Conservation (phyloP, 2,329 filamentous ascomycete genomes). For the Talaromyces piceae region DNA sequence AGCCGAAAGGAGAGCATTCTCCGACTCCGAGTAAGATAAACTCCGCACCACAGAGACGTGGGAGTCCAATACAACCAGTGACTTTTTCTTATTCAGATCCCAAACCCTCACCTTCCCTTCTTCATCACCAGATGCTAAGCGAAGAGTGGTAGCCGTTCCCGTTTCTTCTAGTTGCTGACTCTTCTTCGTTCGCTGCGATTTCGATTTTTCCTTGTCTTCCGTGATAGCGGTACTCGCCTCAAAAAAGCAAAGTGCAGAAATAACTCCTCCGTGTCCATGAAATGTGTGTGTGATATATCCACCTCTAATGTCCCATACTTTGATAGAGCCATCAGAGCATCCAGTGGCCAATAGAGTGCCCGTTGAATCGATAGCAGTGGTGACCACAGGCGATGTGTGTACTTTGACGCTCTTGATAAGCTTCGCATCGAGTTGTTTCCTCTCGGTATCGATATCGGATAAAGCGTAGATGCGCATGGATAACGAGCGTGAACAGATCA, state of each 20-base stretch:
- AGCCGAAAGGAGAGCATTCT: slow-evolving; percentile 71
- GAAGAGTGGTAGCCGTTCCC: slow-evolving; percentile 52
- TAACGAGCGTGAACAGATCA: slow-evolving; percentile 88
- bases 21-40: slow-evolving; percentile 68
- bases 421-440: slow-evolving; percentile 54
- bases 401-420: slow-evolving; percentile 78
- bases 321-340: slow-evolving; percentile 85
- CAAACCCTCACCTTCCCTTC: slow-evolving; percentile 89
- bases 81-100: slow-evolving; percentile 78
- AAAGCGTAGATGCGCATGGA: slow-evolving; percentile 89
- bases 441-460: slow-evolving; percentile 48
- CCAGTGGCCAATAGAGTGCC: slow-evolving; percentile 88
- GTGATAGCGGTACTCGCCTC: slow-evolving; percentile 48
- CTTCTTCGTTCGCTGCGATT: slow-evolving; percentile 37
- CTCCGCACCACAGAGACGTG: slow-evolving; percentile 93
- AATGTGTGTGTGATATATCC: slow-evolving; percentile 95
- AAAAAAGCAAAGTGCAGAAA: slow-evolving; percentile 90
- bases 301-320: slow-evolving; percentile 89
- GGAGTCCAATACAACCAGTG: slow-evolving; percentile 71
- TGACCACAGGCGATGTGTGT: slow-evolving; percentile 81
- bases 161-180: slow-evolving; percentile 30
- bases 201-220: slow-evolving; percentile 19
- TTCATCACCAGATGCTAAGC: slow-evolving; percentile 84
- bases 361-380: slow-evolving; percentile 75
- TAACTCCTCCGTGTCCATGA: slow-evolving; percentile 80